phyloP scores from a whole-genome alignment of 2,329 filamentous ascomycete species.

The Elsinoe arachidis region DNA sequence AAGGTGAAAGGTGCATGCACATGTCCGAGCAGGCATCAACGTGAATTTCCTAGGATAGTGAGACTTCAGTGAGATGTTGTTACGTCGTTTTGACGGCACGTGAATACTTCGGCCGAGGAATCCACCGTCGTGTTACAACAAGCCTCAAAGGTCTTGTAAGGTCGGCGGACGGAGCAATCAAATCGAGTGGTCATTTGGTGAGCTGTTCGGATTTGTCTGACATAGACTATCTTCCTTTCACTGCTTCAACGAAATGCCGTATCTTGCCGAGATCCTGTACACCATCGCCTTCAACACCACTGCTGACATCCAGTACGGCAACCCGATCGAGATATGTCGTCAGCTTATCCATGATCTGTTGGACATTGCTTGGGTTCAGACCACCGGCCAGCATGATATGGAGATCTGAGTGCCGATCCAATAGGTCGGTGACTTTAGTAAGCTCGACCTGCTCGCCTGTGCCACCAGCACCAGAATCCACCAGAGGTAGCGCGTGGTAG shows the following conservation, averaged over 20 bases:
- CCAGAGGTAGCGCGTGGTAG: slow-evolving; percentile 72
- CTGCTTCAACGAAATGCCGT: slow-evolving; percentile 34
- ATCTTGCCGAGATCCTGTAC: slow-evolving; percentile 77
- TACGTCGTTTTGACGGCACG: too few relatives aligned
- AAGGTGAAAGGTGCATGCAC: not conserved
- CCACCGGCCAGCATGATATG: slow-evolving; percentile 78
- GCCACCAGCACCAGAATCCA: slow-evolving; percentile 78
- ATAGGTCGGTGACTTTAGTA: slow-evolving; percentile 55
- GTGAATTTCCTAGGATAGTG: too few relatives aligned
- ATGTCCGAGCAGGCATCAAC: not conserved
- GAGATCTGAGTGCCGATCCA: slow-evolving; percentile 62
- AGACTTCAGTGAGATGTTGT: too few relatives aligned
- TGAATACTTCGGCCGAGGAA: too few relatives aligned
- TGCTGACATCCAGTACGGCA: slow-evolving; percentile 84
- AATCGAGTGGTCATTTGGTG: too few relatives aligned
- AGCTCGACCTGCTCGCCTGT: slow-evolving; percentile 72
- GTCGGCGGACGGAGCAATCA: too few relatives aligned
- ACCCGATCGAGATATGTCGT: slow-evolving; percentile 55
- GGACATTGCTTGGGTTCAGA: slow-evolving; percentile 70
- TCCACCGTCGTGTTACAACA: too few relatives aligned
- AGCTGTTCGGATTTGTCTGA: too few relatives aligned
- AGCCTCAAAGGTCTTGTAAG: too few relatives aligned
- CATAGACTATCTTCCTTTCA: not conserved
- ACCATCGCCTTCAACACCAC: slow-evolving; percentile 79
- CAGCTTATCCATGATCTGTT: slow-evolving; percentile 53